A percentile compares a stretch with the other conserved stretches of the same genome.
These are phyloP conservation scores for Ambrosia trifida DNA, from an alignment of 129 eudicot genomes.

Conservation along the genomic window DNA sequence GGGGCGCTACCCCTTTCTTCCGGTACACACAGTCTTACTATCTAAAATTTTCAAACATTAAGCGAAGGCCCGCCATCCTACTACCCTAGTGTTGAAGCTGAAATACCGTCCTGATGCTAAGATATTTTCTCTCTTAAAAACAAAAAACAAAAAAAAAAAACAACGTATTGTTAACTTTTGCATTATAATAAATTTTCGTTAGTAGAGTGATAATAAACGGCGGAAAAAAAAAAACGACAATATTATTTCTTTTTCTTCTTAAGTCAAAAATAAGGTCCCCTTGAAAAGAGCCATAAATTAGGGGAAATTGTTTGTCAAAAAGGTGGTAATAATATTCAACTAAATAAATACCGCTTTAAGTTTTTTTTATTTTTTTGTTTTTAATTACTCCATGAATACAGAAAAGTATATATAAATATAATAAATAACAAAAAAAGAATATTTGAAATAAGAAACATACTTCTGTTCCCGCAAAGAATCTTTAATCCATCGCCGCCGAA, in stretches of 20 bases:
- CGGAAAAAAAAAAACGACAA: neutral
- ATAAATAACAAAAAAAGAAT: slow-evolving; percentile 16
- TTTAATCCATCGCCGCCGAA: slow-evolving; percentile 38
- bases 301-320: slow-evolving; percentile 34
- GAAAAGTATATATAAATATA: neutral
- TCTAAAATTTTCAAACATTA: too few species aligned
- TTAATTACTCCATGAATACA: neutral
- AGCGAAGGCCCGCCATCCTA: too few species aligned
- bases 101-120: too few species aligned
- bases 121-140: neutral
- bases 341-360: neutral
- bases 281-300: slow-evolving; percentile 23
- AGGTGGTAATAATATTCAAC: slow-evolving; percentile 20
- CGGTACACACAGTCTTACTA: too few species aligned
- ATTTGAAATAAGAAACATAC: slow-evolving; percentile 37
- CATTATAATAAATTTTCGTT: neutral
- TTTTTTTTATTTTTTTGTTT: neutral
- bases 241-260: neutral
- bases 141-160: neutral
- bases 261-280: slow-evolving; percentile 34
- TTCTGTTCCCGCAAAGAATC: slow-evolving; percentile 45
- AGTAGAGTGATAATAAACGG: neutral
- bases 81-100: too few species aligned
- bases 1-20: too few species aligned
- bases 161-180: neutral